Base-by-base conservation (phyloP, 306 rosid genomes). In the Bauhinia variegata region DNA sequence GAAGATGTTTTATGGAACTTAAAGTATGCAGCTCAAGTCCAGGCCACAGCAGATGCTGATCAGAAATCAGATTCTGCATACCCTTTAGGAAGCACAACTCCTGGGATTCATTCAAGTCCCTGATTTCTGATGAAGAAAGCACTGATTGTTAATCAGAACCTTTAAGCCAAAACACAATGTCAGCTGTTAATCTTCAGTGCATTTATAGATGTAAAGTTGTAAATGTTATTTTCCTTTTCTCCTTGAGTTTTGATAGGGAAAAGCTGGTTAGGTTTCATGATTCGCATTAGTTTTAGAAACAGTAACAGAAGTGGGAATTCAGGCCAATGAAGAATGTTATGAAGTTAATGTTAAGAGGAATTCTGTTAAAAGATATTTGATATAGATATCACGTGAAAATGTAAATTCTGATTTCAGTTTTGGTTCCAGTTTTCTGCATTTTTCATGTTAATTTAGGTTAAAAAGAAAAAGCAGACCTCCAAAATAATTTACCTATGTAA, bases 1-100 rank as follows among this genome's bases (percentile, higher is more conserved):
- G 97, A 88, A 69, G 97, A 91, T 75, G 96, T 88, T 18, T 89
- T 91, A 12, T 91, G 97, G 96, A 86, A 88, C 77, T 76, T 91
- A 30, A 96, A 88, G 39, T 88, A 88, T 73, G 95, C 96, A 64
- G 91, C 96, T 83, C 97, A 91, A 88, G 93, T 91, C 30, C 91
- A 91, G 55, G 87, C 87, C 78, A 68, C 85, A 4, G 79, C 89
- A 56, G 97, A 91, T 65, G 70, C 91, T 44, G 97, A 88, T 68
- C 91, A 86, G 59, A 84, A 72, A 79, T 81, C 91, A 3, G 97
- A 91, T 84, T 83, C 89, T 36, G 67, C 75, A 23, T 73, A 71
- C 46, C 48, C 54, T 59, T 23, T 10, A 39, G 42, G 44, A 34
- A 37, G 28, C 31, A 41, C 71, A 63, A 11, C 68, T 48, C 68